These are phyloP conservation scores for Globisporangium abappressorium DNA, from an alignment of 352 stramenopile species.

Conservation along the genomic window DNA sequence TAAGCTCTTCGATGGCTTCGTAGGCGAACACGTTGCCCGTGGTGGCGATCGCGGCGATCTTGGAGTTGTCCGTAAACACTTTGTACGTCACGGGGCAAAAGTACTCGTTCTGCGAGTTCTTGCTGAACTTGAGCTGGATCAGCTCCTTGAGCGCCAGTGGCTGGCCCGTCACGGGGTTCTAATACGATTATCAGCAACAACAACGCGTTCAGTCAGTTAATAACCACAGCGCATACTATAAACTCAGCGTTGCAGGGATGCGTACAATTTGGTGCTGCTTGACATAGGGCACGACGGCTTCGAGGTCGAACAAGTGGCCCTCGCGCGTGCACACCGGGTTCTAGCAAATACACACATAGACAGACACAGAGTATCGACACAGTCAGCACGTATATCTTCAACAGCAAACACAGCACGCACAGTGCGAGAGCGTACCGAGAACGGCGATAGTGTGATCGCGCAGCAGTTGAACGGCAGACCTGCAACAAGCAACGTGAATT, in stretches of 20 bases:
- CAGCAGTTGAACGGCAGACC: conserved; percentile 98
- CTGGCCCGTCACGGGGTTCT: conserved; percentile 95
- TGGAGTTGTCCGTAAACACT: conserved; percentile 86
- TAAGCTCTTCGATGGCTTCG: conserved; percentile 97
- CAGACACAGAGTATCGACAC: not conserved
- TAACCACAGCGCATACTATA: not conserved
- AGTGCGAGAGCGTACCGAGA: conserved; percentile 38
- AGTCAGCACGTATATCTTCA: not conserved
- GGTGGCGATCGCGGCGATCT: conserved; percentile 76
- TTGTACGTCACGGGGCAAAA: conserved; percentile 97
- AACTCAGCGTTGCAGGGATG: not conserved
- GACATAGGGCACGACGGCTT: conserved; percentile 95
- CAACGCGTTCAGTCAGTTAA: no score
- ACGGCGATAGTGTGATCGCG: conserved; percentile 93
- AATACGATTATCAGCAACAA: not conserved
- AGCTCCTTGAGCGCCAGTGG: conserved; percentile 91
- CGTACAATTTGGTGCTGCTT: conserved; percentile 93
- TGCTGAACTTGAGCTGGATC: conserved; percentile 87
- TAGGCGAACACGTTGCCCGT: conserved; percentile 97
- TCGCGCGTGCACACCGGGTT: conserved; percentile 94
- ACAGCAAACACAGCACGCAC: not conserved
- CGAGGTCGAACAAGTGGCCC: conserved; percentile 97
- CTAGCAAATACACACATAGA: conserved; percentile 22
- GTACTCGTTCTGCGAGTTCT: conserved; percentile 75
- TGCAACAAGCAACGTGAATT: conserved; percentile 16